Base-by-base conservation (phyloP, 805 yeast genomes). In the Wickerhamomyces alni region DNA sequence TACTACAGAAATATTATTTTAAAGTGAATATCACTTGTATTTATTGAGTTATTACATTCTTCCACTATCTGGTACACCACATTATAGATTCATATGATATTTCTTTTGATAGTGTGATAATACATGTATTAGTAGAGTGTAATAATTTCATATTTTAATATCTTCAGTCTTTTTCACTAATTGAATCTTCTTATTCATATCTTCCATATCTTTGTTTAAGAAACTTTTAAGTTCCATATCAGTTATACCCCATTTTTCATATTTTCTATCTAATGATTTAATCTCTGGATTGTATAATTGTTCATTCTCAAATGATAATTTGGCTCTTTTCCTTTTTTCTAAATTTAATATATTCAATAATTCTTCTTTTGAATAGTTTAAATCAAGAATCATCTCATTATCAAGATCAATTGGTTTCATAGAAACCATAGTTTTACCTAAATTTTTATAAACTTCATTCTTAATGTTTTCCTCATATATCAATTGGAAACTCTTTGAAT, bases 191-290 rank as follows among this genome's bases (percentile, higher is more conserved):
- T 44, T 50, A 32, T 43, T 43, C 40, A 51, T 46, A 16, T 43
- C 48, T n/a, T 43, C 50, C 17, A 49, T 36, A 21, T 50, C 52
- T 22, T 36, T 46, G 7, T 35, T 33, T 13, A 55, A 36, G 40
- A 47, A 55, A 30, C 46, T 52, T 34, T 52, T 49, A 17, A 55
- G 30, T 13, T 50, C 50, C 22, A 39, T 46, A 35, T 55, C 52
- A 31, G 46, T 45, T 6, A 37, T 37, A 11, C 47, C 51, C 48
- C 55, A 45, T 33, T 41, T 44, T 22, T 46, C 56, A 26, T 47
- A 48, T n/a, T 40, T 35, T 11, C 19, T 22, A 15, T 46, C 48
- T 16, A 45, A 29, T 5, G 25, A 26, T 24, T 39, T 39, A 8
- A 47, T 41, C 31, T 54, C 45, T 18, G 57, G 58, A 25, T 42